These are phyloP conservation scores for Podospora pseudoanserina DNA, from an alignment of 495 filamentous ascomycete genomes.

Conservation along the genomic window DNA sequence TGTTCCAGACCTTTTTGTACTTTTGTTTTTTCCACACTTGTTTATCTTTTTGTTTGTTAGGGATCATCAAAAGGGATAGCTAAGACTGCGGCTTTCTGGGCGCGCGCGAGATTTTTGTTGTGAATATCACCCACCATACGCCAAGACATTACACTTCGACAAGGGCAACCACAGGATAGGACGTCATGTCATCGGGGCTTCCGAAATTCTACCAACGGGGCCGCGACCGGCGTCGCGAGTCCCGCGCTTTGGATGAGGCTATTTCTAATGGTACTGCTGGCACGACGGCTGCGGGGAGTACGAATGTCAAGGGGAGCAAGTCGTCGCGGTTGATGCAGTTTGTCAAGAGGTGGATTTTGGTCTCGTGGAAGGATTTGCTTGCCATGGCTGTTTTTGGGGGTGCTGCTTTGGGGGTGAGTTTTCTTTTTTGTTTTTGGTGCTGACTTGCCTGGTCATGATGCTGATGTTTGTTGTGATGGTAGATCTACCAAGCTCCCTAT, in stretches of 20 bases:
- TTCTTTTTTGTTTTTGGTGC: neutral
- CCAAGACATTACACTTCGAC: neutral
- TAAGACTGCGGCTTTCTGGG: neutral
- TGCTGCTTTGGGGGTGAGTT: conserved; percentile 54
- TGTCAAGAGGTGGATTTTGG: conserved; percentile 47
- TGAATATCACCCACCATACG: neutral
- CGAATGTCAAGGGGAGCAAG: neutral
- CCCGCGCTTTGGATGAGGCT: neutral
- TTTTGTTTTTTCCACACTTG: neutral
- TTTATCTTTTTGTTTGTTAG: neutral
- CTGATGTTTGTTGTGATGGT: conserved; percentile 10
- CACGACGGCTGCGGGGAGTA: neutral
- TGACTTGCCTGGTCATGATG: neutral
- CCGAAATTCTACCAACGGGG: neutral
- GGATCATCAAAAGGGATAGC: neutral
- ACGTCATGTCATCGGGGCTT: neutral
- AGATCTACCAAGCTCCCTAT: conserved; percentile 58
- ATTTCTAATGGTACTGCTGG: neutral
- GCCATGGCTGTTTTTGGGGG: conserved; percentile 55
- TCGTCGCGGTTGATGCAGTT: conserved; percentile 9
- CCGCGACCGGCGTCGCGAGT: neutral
- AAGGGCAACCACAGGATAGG: neutral
- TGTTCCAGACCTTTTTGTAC: neutral
- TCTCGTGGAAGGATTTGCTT: conserved; percentile 56
- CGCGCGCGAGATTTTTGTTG: neutral